phyloP scores from a whole-genome alignment of 306 rosid species.

The Fragaria ananassa region DNA sequence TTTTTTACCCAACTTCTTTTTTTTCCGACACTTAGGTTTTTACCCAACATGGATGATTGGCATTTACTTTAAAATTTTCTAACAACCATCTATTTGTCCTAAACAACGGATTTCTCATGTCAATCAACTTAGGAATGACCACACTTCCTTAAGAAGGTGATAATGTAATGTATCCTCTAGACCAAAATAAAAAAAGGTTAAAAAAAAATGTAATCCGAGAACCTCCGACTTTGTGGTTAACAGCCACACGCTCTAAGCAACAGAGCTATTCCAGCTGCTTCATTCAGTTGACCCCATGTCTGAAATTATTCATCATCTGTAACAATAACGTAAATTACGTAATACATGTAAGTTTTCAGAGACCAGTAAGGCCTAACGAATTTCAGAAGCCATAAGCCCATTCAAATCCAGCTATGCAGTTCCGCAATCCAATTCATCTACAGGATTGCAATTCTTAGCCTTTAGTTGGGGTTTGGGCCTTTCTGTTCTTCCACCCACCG shows the following conservation, averaged over 20 bases:
- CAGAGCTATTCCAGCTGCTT: neutral
- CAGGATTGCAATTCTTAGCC: neutral
- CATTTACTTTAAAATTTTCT: neutral
- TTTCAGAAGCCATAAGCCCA: neutral
- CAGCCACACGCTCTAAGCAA: constrained; percentile 6
- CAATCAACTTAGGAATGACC: neutral
- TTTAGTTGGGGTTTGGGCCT: neutral
- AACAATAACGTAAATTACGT: too few relatives aligned
- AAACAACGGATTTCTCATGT: neutral
- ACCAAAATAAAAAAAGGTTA: too few relatives aligned
- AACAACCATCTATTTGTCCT: neutral
- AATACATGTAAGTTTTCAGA: neutral
- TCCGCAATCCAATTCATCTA: neutral
- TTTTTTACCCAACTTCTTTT: neutral
- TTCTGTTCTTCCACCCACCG: neutral
- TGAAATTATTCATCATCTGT: neutral
- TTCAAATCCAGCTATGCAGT: neutral
- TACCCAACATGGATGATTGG: neutral
- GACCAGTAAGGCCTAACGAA: neutral
- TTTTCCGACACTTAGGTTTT: neutral
- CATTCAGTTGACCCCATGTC: neutral
- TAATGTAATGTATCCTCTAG: too few relatives aligned
- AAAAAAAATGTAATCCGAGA: too few relatives aligned
- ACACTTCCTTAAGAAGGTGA: too few relatives aligned
- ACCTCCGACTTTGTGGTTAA: constrained; percentile 3